These are phyloP conservation scores for Gyromitra esculenta DNA, from an alignment of 2,329 filamentous ascomycete genomes.

Conservation along the genomic window DNA sequence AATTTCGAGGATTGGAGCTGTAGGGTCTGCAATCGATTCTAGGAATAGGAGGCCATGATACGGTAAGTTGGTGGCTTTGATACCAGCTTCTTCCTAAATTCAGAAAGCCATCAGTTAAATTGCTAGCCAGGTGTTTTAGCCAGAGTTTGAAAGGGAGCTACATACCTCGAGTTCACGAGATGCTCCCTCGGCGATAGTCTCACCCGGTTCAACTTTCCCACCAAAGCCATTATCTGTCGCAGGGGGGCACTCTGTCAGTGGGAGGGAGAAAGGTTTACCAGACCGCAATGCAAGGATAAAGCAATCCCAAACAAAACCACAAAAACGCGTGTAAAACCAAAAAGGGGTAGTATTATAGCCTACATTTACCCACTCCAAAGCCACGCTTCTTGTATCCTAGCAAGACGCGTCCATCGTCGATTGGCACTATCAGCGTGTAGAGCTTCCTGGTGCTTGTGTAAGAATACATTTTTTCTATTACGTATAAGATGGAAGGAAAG, in stretches of 20 bases:
- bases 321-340: slow-evolving; percentile 9
- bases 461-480: slow-evolving; percentile 19
- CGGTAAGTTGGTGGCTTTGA: slow-evolving; percentile 40
- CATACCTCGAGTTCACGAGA: slow-evolving; percentile 56
- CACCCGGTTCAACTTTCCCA: slow-evolving; percentile 56
- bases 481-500: background rate
- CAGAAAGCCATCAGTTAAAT: slow-evolving; percentile 9
- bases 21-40: slow-evolving; percentile 53
- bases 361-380: slow-evolving; percentile 57
- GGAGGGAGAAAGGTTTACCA: background rate
- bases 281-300: background rate
- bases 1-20: slow-evolving; percentile 56
- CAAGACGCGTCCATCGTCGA: slow-evolving; percentile 54
- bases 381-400: slow-evolving; percentile 57
- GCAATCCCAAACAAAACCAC: slow-evolving; percentile 4
- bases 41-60: slow-evolving; percentile 54
- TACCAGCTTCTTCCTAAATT: slow-evolving; percentile 51
- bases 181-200: slow-evolving; percentile 56
- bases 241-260: slow-evolving; percentile 34
- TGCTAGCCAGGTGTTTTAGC: slow-evolving; percentile 2
- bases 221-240: slow-evolving; percentile 57
- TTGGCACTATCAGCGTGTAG: slow-evolving; percentile 57
- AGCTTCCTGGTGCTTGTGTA: slow-evolving; percentile 52
- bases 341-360: slow-evolving; percentile 47
- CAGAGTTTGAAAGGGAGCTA: slow-evolving; percentile 38